Base-by-base conservation (phyloP, 2,329 filamentous ascomycete genomes). In the Claviceps sp. region DNA sequence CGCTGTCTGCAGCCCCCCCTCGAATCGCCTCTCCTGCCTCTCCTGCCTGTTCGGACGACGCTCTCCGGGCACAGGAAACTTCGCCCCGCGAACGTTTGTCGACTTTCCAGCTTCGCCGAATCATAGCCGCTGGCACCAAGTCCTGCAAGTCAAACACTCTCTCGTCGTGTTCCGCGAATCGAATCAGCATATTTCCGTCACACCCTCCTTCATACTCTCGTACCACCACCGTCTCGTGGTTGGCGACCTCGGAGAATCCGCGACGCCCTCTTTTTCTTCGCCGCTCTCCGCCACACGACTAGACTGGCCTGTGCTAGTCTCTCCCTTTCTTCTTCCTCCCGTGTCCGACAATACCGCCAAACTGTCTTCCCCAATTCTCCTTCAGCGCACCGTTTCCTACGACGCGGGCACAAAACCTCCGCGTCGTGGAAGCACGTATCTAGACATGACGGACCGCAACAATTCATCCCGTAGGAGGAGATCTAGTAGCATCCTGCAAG, bases 321-420 rank as follows among this genome's bases (percentile, higher is more conserved):
- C 51, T 47, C 52, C 49, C 48, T 58, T 53, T 44, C 22, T 45
- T 47, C 17, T 16, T 9, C 45, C 44, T 34, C 52, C 49, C 42
- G 45, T 52, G 54, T 57, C 60, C 63, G 53, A 66, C 73, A 86
- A 86, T 71, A 91, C 88, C 88, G 87, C 85, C 87, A 94, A 95
- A 75, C 83, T 94, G 88, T 91, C 89, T 83, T 87, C 90, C 69
- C 84, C 79, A 75, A 77, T 93, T 71, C 78, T 95, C 65, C 80
- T 94, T 64, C 85, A 87, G 69, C 87, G 88, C 68, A 88, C 87
- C 76, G 85, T 93, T 77, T 89, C 88, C 70, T 94, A 93, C 79
- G 85, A 89, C 76, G 84, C 83, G 76, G 84, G 85, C 72, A 80
- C 83, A 62, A 85, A 86, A 60, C 74, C 77, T 67, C 77, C 79